Conservation (phyloP, 2,329 filamentous ascomycete species). For the Fusarium praegraminearum region DNA sequence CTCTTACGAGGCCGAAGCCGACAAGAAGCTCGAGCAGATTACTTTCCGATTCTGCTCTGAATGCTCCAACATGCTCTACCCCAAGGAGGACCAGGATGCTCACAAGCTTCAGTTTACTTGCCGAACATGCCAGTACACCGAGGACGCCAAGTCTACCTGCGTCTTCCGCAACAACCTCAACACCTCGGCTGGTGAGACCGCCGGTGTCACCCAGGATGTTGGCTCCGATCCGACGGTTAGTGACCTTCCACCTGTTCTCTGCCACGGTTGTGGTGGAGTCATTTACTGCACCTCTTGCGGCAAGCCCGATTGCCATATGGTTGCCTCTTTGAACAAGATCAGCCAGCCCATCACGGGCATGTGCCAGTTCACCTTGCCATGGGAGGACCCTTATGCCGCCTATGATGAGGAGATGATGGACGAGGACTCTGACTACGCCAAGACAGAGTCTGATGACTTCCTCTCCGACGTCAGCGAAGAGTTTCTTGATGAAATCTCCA, state of each 20-base stretch:
- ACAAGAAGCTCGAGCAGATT: constrained; percentile 79
- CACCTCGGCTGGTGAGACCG: constrained; percentile 92
- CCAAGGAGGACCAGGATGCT: constrained; percentile 88
- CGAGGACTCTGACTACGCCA: constrained; percentile 38
- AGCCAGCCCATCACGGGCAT: constrained; percentile 47
- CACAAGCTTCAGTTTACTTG: constrained; percentile 94
- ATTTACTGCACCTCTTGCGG: constrained; percentile 59
- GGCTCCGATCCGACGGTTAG: constrained; percentile 98
- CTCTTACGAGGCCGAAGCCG: constrained; percentile 57
- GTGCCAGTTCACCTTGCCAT: constrained; percentile 49
- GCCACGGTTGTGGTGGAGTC: constrained; percentile 60
- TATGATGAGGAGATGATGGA: constrained; percentile 56
- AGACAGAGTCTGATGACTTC: constrained; percentile 37
- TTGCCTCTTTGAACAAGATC: constrained; percentile 32
- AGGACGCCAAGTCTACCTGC: constrained; percentile 87
- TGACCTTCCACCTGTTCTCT: constrained; percentile 63
- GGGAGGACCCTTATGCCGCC: constrained; percentile 53
- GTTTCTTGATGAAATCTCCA: constrained; percentile 42
- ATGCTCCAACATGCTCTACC: constrained; percentile 98
- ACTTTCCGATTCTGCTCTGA: constrained; percentile 98
- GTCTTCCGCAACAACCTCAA: constrained; percentile 96
- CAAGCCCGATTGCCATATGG: constrained; percentile 44
- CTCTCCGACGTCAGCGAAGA: constrained; percentile 42
- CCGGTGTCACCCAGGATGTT: constrained; percentile 97
- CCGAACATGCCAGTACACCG: constrained; percentile 92